Evolutionary conservation across 306 rosid species (phyloP), one percentile per base, ranked within the genome.

Genomic region (Fragaria nilgerrensis): DNA sequence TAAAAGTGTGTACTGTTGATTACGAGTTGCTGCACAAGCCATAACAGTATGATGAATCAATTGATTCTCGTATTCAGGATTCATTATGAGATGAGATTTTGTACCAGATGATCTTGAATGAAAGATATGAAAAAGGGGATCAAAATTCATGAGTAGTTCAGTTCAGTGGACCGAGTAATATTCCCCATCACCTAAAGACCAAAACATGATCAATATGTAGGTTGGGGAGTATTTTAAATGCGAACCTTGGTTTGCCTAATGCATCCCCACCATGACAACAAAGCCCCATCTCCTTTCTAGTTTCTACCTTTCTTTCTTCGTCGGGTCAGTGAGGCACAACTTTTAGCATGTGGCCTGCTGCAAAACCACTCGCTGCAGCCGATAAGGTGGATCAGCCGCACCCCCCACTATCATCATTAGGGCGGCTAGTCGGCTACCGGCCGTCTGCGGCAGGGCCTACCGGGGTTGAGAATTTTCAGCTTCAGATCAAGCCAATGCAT

Each of bases 361-460:
- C 70, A 37, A 34, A 36, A 66, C 47, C 49, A 37, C 25, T 36
- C 14, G 16, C 70, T 39, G 47, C 70, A 9, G 48, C 48, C 29
- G 45, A 65, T 64, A 64, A 45, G 45, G 14, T 17, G n/a, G n/a
- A 34, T 32, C 44, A 63, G 48, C 70, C 47, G 70, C 70, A 37
- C 27, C 70, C 70, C 70, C 27, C 48, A 66, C 70, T 37, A 29
- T 39, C 70, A 66, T 39, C 70, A 65, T 66, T 66, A 66, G 70
- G 70, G 48, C 70, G 9, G 70, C 48, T 37, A 29, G 70, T 29
- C 70, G 9, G 70, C 48, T 37, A 29, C 70, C 70, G 44, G 70
- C 70, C 44, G 70, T 8, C 70, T 8, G 47, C 17, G 17, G 16
- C 70, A 20, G 70, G 70, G 48, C 48, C 70, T 66, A 66, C 70